phyloP scores from a whole-genome alignment of 1,284 basidiomycete genomes.

The Flammula alnicola region DNA sequence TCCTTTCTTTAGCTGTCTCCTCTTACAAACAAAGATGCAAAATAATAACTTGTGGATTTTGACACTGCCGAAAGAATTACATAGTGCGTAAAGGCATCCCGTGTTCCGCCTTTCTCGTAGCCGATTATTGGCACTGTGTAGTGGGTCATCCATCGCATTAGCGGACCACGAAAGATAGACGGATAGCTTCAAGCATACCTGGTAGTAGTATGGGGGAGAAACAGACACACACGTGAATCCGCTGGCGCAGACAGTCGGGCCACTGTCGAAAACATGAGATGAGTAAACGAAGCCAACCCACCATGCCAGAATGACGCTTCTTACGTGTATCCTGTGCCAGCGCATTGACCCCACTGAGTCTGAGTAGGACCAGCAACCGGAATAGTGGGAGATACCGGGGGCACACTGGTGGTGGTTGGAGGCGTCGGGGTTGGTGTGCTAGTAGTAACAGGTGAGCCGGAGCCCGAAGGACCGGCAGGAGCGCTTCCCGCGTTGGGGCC shows the following conservation, averaged over 20 bases:
- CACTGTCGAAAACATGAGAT: conserved; percentile 35
- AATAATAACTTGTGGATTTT: conserved; percentile 9
- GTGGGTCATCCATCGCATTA: neutral
- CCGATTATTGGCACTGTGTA: conserved; percentile 10
- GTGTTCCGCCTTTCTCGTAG: neutral
- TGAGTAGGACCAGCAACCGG: conserved; percentile 45
- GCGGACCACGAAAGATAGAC: neutral
- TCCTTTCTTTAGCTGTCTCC: too few species aligned
- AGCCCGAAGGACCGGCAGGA: conserved; percentile 26
- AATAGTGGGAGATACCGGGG: conserved; percentile 35
- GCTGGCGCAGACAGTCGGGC: conserved; percentile 50
- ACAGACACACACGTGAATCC: conserved; percentile 50
- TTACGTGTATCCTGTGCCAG: conserved; percentile 44
- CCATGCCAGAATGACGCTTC: neutral
- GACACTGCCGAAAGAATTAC: conserved; percentile 1
- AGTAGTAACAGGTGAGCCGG: conserved; percentile 37
- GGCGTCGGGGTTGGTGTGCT: conserved; percentile 27
- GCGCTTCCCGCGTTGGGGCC: conserved; percentile 35
- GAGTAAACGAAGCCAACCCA: neutral
- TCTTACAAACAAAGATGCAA: too few species aligned
- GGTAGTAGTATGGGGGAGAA: conserved; percentile 59
- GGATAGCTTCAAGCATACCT: conserved; percentile 46
- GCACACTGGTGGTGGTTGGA: conserved; percentile 24
- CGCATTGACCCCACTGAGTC: conserved; percentile 58
- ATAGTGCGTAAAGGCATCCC: neutral